Conservation (phyloP, 1,284 basidiomycete genomes). For the Pholiota adiposa region DNA sequence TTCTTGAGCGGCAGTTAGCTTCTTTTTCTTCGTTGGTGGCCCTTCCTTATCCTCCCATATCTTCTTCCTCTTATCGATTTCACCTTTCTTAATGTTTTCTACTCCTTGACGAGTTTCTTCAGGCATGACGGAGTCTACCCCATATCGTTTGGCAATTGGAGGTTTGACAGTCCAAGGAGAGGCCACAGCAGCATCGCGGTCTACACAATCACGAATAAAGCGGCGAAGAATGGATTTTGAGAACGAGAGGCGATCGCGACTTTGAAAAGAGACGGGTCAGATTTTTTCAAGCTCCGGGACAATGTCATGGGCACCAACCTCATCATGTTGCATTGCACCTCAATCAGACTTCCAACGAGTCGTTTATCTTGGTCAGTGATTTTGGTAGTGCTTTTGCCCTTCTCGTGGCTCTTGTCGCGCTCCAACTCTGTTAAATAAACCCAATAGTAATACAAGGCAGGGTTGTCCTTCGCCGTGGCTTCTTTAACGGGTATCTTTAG, state of each 20-base stretch:
- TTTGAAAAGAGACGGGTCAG: conserved; percentile 33
- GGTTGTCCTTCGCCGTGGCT: conserved; percentile 76
- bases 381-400: conserved; percentile 59
- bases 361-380: conserved; percentile 54
- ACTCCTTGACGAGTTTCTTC: conserved; percentile 83
- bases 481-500: conserved; percentile 78
- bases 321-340: conserved; percentile 80
- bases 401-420: conserved; percentile 67
- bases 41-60: conserved; percentile 85
- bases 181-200: conserved; percentile 88
- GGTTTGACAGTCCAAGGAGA: conserved; percentile 96
- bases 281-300: not conserved
- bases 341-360: conserved; percentile 74
- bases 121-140: conserved; percentile 83
- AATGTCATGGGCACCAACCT: conserved; percentile 55
- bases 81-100: conserved; percentile 80
- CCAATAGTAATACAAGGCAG: conserved; percentile 85
- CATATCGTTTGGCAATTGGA: conserved; percentile 81
- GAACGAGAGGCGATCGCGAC: conserved; percentile 93
- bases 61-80: conserved; percentile 90
- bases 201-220: conserved; percentile 93
- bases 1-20: conserved; percentile 69
- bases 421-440: conserved; percentile 84
- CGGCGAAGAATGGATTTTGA: conserved; percentile 96
- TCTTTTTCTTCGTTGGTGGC: conserved; percentile 80